Percentiles rank a stretch among this genome's conserved stretches.
phyloP scores from a whole-genome alignment of 768 basidiomycete genomes.

The Lactarius vividus region DNA sequence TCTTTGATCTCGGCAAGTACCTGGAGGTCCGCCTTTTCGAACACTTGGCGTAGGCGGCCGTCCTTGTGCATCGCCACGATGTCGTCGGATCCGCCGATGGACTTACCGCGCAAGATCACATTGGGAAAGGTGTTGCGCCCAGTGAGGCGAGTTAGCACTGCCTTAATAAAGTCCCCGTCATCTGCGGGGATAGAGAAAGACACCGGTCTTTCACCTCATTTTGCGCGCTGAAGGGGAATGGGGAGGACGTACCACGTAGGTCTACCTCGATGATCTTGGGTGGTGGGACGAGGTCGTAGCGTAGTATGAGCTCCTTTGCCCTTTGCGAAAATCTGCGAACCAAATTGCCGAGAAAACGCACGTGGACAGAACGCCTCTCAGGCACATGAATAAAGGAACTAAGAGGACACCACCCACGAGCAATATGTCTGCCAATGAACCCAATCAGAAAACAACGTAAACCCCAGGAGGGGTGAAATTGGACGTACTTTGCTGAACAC shows the following conservation, averaged over 20 bases:
- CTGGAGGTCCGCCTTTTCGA: conserved; percentile 47
- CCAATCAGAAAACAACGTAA: neutral
- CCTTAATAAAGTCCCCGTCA: conserved; percentile 62
- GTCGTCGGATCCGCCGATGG: conserved; percentile 66
- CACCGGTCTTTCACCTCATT: neutral
- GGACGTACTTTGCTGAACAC: conserved; percentile 76
- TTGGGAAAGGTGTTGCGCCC: conserved; percentile 73
- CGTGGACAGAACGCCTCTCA: neutral
- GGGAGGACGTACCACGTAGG: conserved; percentile 48
- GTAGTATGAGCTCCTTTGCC: conserved; percentile 60
- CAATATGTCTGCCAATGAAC: conserved; percentile 56
- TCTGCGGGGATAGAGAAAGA: conserved; percentile 38
- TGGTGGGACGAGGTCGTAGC: conserved; percentile 57
- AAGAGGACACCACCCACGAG: conserved; percentile 49
- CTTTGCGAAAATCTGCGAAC: conserved; percentile 51
- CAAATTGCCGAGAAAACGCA: neutral
- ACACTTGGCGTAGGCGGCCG: conserved; percentile 41
- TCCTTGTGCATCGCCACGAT: conserved; percentile 51
- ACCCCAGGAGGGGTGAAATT: neutral
- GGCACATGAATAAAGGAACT: neutral
- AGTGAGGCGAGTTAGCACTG: conserved; percentile 63
- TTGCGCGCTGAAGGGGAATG: conserved; percentile 1
- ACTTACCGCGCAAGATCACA: conserved; percentile 58
- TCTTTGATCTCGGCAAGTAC: conserved; percentile 16
- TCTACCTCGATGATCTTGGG: conserved; percentile 78